Percentiles rank a stretch among this genome's conserved stretches.
Evolutionary conservation across 805 yeast genomes (phyloP).

Genomic region (Cyberlindnera subsufficiens): DNA sequence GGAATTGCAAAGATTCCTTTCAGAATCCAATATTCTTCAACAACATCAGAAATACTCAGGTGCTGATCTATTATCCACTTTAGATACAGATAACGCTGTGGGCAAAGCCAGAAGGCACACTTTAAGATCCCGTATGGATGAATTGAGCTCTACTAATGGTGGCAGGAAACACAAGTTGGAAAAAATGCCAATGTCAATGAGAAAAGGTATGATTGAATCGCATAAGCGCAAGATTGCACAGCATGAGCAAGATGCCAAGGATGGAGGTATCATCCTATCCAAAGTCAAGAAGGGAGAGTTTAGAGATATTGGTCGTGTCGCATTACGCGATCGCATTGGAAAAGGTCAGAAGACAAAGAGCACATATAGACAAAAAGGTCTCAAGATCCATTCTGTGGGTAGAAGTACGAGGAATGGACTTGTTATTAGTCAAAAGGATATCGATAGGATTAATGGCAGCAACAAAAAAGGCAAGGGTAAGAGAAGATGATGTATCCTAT

Average conservation of each 20-base stretch:
- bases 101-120: conserved; percentile 69
- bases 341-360: conserved; percentile 44
- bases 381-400: conserved; percentile 73
- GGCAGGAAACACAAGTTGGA: conserved; percentile 41
- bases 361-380: conserved; percentile 62
- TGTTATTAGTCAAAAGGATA: conserved; percentile 60
- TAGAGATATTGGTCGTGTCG: conserved; percentile 45
- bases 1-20: conserved; percentile 62
- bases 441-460: conserved; percentile 39
- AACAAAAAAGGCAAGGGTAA: conserved; percentile 1
- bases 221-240: conserved; percentile 45
- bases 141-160: conserved; percentile 38
- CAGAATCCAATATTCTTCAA: conserved; percentile 62
- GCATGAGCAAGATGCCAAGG: conserved; percentile 72
- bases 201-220: conserved; percentile 74
- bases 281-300: conserved; percentile 62
- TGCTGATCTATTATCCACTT: conserved; percentile 48
- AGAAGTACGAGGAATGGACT: conserved; percentile 74
- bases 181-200: conserved; percentile 82
- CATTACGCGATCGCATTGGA: conserved; percentile 35
- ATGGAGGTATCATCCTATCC: conserved; percentile 86
- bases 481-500: background rate
- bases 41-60: conserved; percentile 37
- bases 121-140: conserved; percentile 49
- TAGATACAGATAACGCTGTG: conserved; percentile 50